Evolutionary conservation across 768 basidiomycete genomes (phyloP).

Genomic region (Crucibulum laeve): DNA sequence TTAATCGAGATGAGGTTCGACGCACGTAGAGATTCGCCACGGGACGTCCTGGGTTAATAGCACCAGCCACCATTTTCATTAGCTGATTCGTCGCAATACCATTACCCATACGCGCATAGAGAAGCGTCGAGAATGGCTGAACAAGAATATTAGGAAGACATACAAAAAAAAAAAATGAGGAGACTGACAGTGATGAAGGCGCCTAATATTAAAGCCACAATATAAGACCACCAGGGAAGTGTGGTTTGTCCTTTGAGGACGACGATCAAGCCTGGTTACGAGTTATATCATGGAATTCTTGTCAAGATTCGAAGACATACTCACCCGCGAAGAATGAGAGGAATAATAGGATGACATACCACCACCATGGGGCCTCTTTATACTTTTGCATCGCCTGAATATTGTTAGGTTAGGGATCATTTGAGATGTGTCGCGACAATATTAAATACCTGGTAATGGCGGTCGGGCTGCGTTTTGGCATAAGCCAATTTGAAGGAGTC

Average conservation of each 20-base stretch:
- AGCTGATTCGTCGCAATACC: conserved; percentile 57
- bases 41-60: conserved; percentile 56
- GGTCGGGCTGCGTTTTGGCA: conserved; percentile 44
- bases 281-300: neutral
- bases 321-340: conserved; percentile 54
- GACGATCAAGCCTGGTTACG: conserved; percentile 43
- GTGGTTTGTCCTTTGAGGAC: conserved; percentile 56
- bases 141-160: neutral
- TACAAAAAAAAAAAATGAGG: neutral
- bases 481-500: conserved; percentile 47
- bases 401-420: neutral
- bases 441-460: conserved; percentile 42
- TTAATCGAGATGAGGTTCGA: neutral
- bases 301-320: conserved; percentile 2
- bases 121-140: conserved; percentile 51
- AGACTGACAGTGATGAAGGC: conserved; percentile 31
- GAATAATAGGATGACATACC: conserved; percentile 47
- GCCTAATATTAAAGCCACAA: conserved; percentile 51
- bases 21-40: conserved; percentile 67
- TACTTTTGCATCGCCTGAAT: conserved; percentile 56
- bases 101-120: conserved; percentile 57
- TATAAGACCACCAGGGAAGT: conserved; percentile 60
- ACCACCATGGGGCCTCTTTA: conserved; percentile 57
- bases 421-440: too few relatives aligned
- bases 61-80: conserved; percentile 64